Base-by-base conservation (phyloP, 2,329 filamentous ascomycete genomes). In the Colletotrichum orbiculare region DNA sequence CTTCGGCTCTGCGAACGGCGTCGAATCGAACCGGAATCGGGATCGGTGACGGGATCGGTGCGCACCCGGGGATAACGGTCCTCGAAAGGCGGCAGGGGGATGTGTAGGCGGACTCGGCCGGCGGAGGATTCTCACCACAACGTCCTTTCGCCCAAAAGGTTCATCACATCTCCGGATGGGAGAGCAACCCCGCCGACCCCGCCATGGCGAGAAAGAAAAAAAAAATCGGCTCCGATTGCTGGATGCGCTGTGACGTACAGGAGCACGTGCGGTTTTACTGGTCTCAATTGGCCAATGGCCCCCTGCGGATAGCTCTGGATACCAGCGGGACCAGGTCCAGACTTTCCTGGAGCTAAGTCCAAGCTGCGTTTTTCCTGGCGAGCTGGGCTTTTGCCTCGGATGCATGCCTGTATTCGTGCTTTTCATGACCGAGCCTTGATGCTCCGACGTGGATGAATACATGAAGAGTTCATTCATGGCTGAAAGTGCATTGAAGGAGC, bases 261-360 rank as follows among this genome's bases (percentile, higher is more conserved):
- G 11, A 25, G 54, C 64, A 67, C 64, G 64, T 67, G 64, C 64
- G 39, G 38, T 33, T 59, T 42, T 33, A 15, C 50, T 39, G 54
- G 35, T 59, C 38, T 7, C 54, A 43, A 67, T 67, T 67, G 64
- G 64, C 46, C 64, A 67, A 67, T 67, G 54, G 48, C 43, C 60
- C 25, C 60, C 39, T 58, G 42, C 46, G 33, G 43, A 43, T 33
- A 64, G 54, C 35, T 60, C 43, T 64, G 60, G 49, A 41, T 49
- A 59, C 37, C 39, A 49, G 64, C 34, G 54, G 25, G n/a, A 64
- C 60, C 41, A 50, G 54, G 42, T 43, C 60, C 54, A 38, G 15
- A 53, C 48, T 11, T 11, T 52, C 52, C 58, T 48, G 41, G 52
- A 65, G 46, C 58, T 53, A 56, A 34, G 52, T 42, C 53, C 52